Percentiles rank a stretch among this genome's conserved stretches.
Conservation (phyloP, 2,329 filamentous ascomycete species). For the Rhexocercosporidium sp. region DNA sequence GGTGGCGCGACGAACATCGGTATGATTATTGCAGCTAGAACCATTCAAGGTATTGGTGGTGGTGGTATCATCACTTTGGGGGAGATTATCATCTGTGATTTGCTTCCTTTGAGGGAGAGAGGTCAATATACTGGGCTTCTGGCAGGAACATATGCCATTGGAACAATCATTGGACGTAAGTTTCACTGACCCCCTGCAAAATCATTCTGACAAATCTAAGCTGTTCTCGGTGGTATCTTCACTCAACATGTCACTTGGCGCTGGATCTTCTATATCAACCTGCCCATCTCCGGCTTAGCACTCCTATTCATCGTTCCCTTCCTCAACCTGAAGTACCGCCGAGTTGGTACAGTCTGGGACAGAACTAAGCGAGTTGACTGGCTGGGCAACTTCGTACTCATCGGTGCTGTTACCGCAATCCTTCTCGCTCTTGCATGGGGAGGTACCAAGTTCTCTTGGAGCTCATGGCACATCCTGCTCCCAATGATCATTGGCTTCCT, state of each 20-base stretch:
- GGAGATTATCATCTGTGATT: constrained; percentile 24
- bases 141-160: constrained; percentile 21
- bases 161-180: constrained; percentile 23
- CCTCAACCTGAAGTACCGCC: constrained; percentile 63
- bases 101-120: constrained; percentile 17
- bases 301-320: constrained; percentile 59
- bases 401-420: constrained; percentile 79
- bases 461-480: constrained; percentile 27
- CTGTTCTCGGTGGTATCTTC: constrained; percentile 21
- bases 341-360: constrained; percentile 49
- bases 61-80: constrained; percentile 23
- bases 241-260: constrained; percentile 19
- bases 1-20: constrained; percentile 12
- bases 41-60: constrained; percentile 19
- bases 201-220: constrained; percentile 7
- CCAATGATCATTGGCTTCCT: constrained; percentile 66
- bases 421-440: constrained; percentile 85
- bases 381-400: constrained; percentile 62
- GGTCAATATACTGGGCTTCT: constrained; percentile 21
- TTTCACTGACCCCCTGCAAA: not conserved
- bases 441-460: constrained; percentile 68
- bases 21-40: constrained; percentile 20
- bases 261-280: constrained; percentile 23
- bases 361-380: constrained; percentile 65
- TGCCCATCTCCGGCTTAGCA: constrained; percentile 29